Evolutionary conservation across 352 stramenopile genomes (phyloP).

Genomic region (Sclerospora graminicola): DNA sequence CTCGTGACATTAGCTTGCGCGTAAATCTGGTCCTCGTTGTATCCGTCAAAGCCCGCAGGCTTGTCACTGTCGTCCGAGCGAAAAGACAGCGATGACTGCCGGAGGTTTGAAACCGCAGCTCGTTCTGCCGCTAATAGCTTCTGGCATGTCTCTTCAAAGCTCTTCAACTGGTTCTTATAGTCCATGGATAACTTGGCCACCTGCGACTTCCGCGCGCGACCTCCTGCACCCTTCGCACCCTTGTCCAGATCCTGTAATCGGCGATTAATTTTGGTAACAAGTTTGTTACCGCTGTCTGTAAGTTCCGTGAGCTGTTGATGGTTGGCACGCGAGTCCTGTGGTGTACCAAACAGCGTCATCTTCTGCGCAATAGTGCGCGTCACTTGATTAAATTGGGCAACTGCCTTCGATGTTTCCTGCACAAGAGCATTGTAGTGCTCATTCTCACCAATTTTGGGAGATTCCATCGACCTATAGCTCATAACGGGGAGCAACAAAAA

Average conservation of each 20-base stretch:
- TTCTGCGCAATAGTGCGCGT: conserved; percentile 54
- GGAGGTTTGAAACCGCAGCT: conserved; percentile 37
- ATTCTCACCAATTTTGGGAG: conserved; percentile 32
- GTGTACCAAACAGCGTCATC: conserved; percentile 45
- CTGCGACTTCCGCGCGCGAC: conserved; percentile 35
- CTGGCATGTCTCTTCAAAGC: conserved; percentile 46
- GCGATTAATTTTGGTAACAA: conserved; percentile 46
- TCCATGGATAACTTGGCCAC: conserved; percentile 44
- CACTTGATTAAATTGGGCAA: conserved; percentile 46
- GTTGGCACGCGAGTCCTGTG: conserved; percentile 47
- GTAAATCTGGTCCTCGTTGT: conserved; percentile 62
- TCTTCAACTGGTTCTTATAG: conserved; percentile 54
- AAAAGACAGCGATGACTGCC: conserved; percentile 38
- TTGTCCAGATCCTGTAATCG: conserved; percentile 37
- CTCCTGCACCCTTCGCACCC: conserved; percentile 20
- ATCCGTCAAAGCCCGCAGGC: conserved; percentile 30
- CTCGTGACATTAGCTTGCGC: conserved; percentile 46
- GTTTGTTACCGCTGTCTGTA: conserved; percentile 46
- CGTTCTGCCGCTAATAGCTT: conserved; percentile 36
- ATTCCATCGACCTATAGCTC: conserved; percentile 44
- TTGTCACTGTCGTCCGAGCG: conserved; percentile 30
- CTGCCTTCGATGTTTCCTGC: conserved; percentile 48
- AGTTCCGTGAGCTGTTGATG: conserved; percentile 54
- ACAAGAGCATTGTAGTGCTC: conserved; percentile 45
- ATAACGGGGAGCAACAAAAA: conserved; percentile 2